Evolutionary conservation across 306 rosid species (phyloP), one percentile per base, ranked within the genome.

Genomic region (Herpetospermum pedunculosum): DNA sequence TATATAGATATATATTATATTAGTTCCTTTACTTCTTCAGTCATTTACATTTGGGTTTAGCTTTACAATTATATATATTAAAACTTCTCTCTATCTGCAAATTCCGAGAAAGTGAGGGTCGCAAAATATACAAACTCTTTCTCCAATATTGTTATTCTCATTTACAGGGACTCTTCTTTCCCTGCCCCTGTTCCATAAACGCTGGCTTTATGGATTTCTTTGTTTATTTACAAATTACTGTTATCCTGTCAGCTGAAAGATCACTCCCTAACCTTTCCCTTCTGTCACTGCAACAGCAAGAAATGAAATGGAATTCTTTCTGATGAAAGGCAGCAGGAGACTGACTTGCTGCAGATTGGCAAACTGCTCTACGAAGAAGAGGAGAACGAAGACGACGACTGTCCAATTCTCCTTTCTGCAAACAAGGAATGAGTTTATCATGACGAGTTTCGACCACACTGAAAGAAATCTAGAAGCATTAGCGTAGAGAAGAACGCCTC

Each of bases 341-440:
- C 40, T 62, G 29, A 15, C 78, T 76, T 71, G 59, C 44, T 73
- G 63, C 65, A 28, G 72, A 57, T 46, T 38, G 72, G 82, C 16
- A 38, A 25, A 79, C 79, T 58, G 79, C 82, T 44, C 62, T 78
- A 81, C 30, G 88, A 15, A 54, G 89, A 64, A 50, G 88, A 76
- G 73, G 85, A 54, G 30, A 62, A 55, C 35, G 88, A 82, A 49
- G 97, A 86, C 47, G 97, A 87, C 52, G 96, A 80, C 89, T 91
- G 77, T 47, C 96, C 90, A 26, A 94, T 91, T 79, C 96, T 94
- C 87, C 92, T 85, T 86, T 94, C 99, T 94, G 97, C 83, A 77
- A 77, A 75, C n/a, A 21, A 72, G 2, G 67, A 32, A 63, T 25
- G 16, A 44, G 53, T 79, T 35, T 12, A 55, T 43, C 48, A 28